These are phyloP conservation scores for Euclidium syriacum DNA, from an alignment of 345 rosid genomes.

Conservation along the genomic window DNA sequence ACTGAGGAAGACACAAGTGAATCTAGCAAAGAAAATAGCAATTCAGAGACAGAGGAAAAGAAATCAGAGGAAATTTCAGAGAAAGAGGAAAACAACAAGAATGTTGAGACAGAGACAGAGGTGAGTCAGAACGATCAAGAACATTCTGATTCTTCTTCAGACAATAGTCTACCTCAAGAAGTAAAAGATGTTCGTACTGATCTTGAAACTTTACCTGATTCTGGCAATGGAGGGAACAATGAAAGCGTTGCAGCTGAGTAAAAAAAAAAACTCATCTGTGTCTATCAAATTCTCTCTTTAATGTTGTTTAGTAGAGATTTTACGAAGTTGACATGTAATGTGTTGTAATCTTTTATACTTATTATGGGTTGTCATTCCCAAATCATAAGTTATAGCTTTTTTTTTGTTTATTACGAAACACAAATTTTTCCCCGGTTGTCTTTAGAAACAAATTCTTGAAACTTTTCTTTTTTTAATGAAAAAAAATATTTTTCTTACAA, in stretches of 20 bases:
- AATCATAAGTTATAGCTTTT: not conserved
- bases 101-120: slow-evolving; percentile 31
- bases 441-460: slow-evolving; percentile 10
- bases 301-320: slow-evolving; percentile 23
- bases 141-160: slow-evolving; percentile 27
- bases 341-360: slow-evolving; percentile 22
- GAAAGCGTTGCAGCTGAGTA: slow-evolving; percentile 47
- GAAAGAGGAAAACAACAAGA: slow-evolving; percentile 30
- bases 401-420: not conserved
- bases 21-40: slow-evolving; percentile 2
- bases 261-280: slow-evolving; percentile 22
- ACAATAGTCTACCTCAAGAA: slow-evolving; percentile 37
- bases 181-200: slow-evolving; percentile 51
- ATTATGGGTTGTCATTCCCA: slow-evolving; percentile 1
- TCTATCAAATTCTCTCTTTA: not conserved
- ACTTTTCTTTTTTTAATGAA: not conserved
- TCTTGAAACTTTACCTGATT: slow-evolving; percentile 57
- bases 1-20: slow-evolving; percentile 18
- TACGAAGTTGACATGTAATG: slow-evolving; percentile 17
- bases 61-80: slow-evolving; percentile 20
- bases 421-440: not conserved
- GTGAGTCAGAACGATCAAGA: slow-evolving; percentile 35
- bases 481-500: not conserved
- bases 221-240: slow-evolving; percentile 35
- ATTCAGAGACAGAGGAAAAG: slow-evolving; percentile 4